phyloP scores from a whole-genome alignment of 768 basidiomycete species.

The Cystofilobasidium macerans region DNA sequence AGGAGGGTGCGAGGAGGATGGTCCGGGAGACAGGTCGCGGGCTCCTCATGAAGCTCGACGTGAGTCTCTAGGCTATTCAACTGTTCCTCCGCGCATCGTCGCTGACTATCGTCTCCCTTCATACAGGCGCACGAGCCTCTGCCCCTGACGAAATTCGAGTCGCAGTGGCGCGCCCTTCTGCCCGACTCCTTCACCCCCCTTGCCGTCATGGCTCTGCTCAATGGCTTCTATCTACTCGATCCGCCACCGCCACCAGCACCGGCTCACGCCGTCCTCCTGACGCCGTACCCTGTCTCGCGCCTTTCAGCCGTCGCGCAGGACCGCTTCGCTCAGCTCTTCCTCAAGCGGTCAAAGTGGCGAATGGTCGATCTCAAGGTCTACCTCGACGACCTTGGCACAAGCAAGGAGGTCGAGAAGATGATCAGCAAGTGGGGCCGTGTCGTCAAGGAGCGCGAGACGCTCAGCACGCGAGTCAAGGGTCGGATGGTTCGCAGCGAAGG shows the following conservation, averaged over 20 bases:
- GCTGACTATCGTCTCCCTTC: not conserved
- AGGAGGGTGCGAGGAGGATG: conserved; percentile 6
- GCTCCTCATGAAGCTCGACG: conserved; percentile 29
- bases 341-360: conserved; percentile 50
- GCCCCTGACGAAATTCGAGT: not conserved
- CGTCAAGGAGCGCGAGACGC: conserved; percentile 28
- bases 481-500: conserved; percentile 3
- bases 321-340: conserved; percentile 80
- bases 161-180: conserved; percentile 4
- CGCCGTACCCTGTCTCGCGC: conserved; percentile 62
- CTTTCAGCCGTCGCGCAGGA: conserved; percentile 67
- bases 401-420: conserved; percentile 76
- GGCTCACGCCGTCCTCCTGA: conserved; percentile 40
- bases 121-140: not conserved
- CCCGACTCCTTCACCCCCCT: conserved; percentile 6
- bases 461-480: not conserved
- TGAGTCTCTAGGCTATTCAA: not conserved
- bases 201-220: conserved; percentile 10
- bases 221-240: conserved; percentile 66
- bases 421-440: conserved; percentile 76
- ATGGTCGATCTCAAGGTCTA: conserved; percentile 71
- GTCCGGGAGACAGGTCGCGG: conserved; percentile 1
- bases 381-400: conserved; percentile 68
- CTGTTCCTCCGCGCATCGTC: not conserved
- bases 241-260: conserved; percentile 39